Base-by-base conservation (phyloP, 179 eudicot species). In the Actinidia arguta region DNA sequence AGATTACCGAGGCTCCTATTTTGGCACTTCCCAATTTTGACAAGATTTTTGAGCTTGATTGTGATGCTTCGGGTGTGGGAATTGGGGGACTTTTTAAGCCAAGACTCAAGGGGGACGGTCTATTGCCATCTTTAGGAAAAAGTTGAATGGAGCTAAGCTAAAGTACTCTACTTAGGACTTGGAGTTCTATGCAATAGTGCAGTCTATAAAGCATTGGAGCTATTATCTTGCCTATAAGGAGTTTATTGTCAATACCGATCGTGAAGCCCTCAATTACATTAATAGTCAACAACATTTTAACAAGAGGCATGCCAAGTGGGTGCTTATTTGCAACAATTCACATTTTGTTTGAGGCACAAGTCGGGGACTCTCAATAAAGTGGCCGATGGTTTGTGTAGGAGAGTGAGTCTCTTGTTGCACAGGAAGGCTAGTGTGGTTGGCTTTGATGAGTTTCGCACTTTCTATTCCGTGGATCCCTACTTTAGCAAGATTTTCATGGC, bases 181-280 rank as follows among this genome's bases (percentile, higher is more conserved):
- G 75, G 27, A 71, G 52, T 42, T 71, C 75, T 46, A 20, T 71
- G 54, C 75, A 11, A 46, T 20, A 42, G 27, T 8, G 75, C 75
- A 71, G 3, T 39, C 50, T n/a, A 69, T 71, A 22, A 71, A 71
- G 27, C 75, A 71, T 8, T 71, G 52, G 25, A 46, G 25, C 54
- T 73, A 73, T 5, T 73, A 73, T 7, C 48, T 48, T 13, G 31
- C 58, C 20, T 48, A 48, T 16, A 5, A 24, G 25, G 76, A 48
- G 51, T 47, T 48, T 13, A 47, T n/a, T n/a, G n/a, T n/a, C n/a
- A n/a, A n/a, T 24, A 22, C 58, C 6, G 5, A 66, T 16, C 71
- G 6, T 66, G 47, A 66, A 31, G 71, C 42, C 36, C 46, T 18
- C 71, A 66, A 64, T 39, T 64, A 64, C 20, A 39, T 31, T 4